Base-by-base conservation (phyloP, 768 basidiomycete genomes). In the Clathrus columnatus region DNA sequence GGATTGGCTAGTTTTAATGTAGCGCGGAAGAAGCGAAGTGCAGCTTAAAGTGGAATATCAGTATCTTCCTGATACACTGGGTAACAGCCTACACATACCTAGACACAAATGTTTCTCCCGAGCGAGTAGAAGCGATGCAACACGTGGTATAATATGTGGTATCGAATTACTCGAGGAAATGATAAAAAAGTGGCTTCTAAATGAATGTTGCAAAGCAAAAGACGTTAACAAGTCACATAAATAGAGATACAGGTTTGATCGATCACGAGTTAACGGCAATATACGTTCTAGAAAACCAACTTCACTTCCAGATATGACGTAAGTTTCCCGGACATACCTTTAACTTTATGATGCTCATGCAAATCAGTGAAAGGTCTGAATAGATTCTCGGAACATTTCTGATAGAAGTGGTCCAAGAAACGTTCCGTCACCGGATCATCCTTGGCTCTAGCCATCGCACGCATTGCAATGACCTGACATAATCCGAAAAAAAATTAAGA, bases 321-420 rank as follows among this genome's bases (percentile, higher is more conserved):
- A 41, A 54, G 55, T 53, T 50, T 45, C 7, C 17, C 61, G 74
- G 47, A n/a, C n/a, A n/a, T 54, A 77, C 81, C 74, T 63, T 73
- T 70, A 44, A 73, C 63, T 32, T 72, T 71, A 64, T 76, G 79
- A 69, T 74, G 85, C 61, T 90, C 87, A 2, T 87, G 81, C 23
- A 96, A 72, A 54, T 90, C 57, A 73, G 62, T 72, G 67, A 96
- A 71, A 5, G 96, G 94, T 65, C 80, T 82, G 72, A 91, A 85
- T 50, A 99, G 72, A n/a, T 77, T 76, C n/a, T 77, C 70, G 57
- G 85, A 73, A 65, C 86, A 90, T 45, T 80, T 75, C 68, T 91
- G 91, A 73, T 97, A 97, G 69, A 97, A 95, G 67, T 91, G 91
- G 36, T 93, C 87, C 64, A 94, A 74, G 74, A 93, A 99, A 55